A percentile compares a stretch with the other conserved stretches of the same genome.
phyloP scores from a whole-genome alignment of 1,284 basidiomycete genomes.

The Irpex lacteus region DNA sequence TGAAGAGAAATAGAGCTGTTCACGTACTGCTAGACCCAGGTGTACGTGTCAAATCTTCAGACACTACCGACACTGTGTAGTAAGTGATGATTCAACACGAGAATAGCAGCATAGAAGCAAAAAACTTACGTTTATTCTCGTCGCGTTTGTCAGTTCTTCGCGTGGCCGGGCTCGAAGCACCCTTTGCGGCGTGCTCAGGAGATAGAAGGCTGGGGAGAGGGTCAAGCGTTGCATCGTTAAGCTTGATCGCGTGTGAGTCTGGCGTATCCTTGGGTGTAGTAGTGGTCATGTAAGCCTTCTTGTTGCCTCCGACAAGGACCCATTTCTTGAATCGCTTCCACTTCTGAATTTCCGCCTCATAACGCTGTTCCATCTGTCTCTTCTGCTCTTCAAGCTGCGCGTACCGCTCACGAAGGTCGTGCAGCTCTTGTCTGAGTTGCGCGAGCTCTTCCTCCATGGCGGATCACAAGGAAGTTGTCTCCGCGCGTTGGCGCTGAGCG shows the following conservation, averaged over 20 bases:
- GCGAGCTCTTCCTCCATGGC: not conserved
- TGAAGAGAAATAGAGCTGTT: not conserved
- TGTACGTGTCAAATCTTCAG: too few relatives aligned
- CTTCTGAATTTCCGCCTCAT: slow-evolving; percentile 5
- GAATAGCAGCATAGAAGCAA: too few relatives aligned
- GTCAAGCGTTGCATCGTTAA: too few relatives aligned
- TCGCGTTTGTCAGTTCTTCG: not conserved
- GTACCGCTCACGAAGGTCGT: not conserved
- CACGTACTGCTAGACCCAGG: not conserved
- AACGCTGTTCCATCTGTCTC: not conserved
- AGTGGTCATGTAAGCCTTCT: not conserved
- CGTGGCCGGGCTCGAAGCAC: not conserved
- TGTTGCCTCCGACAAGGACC: not conserved
- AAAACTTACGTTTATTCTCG: not conserved
- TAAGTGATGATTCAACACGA: too few relatives aligned
- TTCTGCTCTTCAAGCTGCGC: not conserved
- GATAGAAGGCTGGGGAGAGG: too few relatives aligned
- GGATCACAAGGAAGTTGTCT: too few relatives aligned
- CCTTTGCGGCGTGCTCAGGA: not conserved
- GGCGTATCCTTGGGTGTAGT: not conserved
- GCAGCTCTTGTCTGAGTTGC: not conserved
- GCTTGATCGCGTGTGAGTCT: too few relatives aligned
- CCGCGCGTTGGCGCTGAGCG: too few relatives aligned
- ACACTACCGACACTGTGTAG: too few relatives aligned
- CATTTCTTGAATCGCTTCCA: slow-evolving; percentile 13